These are phyloP conservation scores for Pythium rhizo-oryzae DNA, from an alignment of 352 stramenopile species.

Conservation along the genomic window DNA sequence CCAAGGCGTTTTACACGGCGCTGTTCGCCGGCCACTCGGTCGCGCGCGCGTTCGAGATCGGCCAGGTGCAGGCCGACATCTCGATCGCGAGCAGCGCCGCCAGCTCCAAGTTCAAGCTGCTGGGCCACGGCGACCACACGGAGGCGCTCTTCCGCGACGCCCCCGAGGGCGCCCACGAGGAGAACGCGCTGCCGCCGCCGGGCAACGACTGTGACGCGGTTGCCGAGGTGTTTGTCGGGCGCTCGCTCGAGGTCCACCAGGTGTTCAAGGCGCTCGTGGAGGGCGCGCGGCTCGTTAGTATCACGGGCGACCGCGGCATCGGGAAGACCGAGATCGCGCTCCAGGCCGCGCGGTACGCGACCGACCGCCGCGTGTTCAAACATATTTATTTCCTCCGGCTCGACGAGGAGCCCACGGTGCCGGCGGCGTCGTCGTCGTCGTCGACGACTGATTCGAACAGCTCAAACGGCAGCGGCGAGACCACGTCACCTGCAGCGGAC, in stretches of 20 bases:
- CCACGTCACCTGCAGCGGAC: background rate
- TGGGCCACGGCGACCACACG: conserved; percentile 75
- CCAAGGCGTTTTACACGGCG: conserved; percentile 89
- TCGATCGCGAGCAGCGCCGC: conserved; percentile 45
- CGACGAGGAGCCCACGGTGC: conserved; percentile 23
- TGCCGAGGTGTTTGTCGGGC: conserved; percentile 72
- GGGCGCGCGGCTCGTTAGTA: conserved; percentile 69
- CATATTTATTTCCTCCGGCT: conserved; percentile 77
- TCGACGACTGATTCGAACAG: too few species aligned
- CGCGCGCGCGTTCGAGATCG: conserved; percentile 81
- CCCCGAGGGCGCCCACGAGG: conserved; percentile 48
- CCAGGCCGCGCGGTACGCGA: conserved; percentile 77
- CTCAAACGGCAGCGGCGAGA: background rate
- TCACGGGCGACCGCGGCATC: conserved; percentile 72
- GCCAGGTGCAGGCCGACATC: conserved; percentile 76
- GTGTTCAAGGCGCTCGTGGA: conserved; percentile 81
- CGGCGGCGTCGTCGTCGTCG: too few species aligned
- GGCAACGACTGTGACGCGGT: conserved; percentile 79
- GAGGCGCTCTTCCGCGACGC: conserved; percentile 77
- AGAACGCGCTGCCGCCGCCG: conserved; percentile 56
- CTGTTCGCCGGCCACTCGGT: conserved; percentile 82
- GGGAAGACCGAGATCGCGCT: conserved; percentile 85
- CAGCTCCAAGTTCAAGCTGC: conserved; percentile 78
- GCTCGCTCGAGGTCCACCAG: conserved; percentile 81
- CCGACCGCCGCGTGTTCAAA: conserved; percentile 65